Conservation (phyloP, 225 moss, liverwort and hornwort species). For the Pseudisothecium myosuroides region DNA sequence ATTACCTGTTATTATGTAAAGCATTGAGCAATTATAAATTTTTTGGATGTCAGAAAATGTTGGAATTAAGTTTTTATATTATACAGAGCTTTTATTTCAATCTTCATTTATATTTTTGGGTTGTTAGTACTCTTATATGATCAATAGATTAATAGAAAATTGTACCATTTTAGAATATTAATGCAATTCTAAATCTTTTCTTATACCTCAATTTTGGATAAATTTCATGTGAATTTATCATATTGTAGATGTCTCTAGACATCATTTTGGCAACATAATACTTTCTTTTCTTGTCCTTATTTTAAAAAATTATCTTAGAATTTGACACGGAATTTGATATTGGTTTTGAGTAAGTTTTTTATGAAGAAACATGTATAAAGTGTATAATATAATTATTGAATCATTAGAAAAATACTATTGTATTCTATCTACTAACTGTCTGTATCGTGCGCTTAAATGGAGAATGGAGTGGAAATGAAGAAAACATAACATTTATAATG, state of each 20-base stretch:
- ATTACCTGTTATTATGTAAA: background rate
- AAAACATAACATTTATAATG: no score
- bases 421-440: no score
- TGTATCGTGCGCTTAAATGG: fast-evolving
- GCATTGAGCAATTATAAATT: background rate
- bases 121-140: background rate
- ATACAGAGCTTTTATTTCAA: background rate
- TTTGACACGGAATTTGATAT: background rate
- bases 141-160: background rate
- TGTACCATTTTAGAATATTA: background rate
- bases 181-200: no score
- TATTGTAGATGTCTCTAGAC: background rate
- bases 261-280: no score
- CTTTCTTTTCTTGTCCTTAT: background rate
- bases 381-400: background rate
- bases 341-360: background rate
- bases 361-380: background rate
- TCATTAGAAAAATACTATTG: background rate
- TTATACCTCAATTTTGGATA: background rate
- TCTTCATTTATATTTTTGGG: background rate
- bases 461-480: no score
- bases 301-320: background rate
- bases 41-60: no score
- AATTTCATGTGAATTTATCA: background rate
- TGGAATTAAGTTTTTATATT: background rate